These are phyloP conservation scores for Akebia trifoliata DNA, from an alignment of 164 flowering plant genomes.

Conservation along the genomic window DNA sequence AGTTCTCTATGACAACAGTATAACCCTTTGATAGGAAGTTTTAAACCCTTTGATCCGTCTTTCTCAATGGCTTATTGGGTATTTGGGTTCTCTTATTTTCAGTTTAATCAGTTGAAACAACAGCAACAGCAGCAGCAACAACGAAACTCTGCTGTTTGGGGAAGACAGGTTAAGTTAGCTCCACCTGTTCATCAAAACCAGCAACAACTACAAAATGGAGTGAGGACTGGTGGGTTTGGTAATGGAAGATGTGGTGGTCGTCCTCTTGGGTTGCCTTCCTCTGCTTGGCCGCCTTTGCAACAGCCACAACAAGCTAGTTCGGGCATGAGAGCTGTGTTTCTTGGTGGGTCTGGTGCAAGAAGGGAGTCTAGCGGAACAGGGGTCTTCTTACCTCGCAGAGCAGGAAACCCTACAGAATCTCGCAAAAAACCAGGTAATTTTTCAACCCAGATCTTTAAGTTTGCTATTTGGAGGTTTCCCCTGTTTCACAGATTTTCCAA, in stretches of 20 bases:
- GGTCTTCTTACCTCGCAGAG: conserved; percentile 58
- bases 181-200: conserved; percentile 11
- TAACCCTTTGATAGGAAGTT: no score
- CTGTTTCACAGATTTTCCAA: conserved; percentile 5
- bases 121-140: conserved; percentile 37
- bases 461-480: background rate
- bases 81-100: conserved; percentile 8
- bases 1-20: background rate
- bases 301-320: conserved; percentile 27
- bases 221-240: conserved; percentile 5
- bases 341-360: conserved; percentile 36
- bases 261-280: conserved; percentile 33
- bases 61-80: background rate
- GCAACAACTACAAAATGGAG: conserved; percentile 17
- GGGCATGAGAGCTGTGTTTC: conserved; percentile 54
- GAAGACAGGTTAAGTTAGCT: conserved; percentile 13
- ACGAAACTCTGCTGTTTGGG: conserved; percentile 19
- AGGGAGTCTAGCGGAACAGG: conserved; percentile 54
- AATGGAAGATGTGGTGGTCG: conserved; percentile 13
- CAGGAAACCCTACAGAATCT: conserved; percentile 25
- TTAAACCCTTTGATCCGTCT: no score
- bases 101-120: conserved; percentile 50
- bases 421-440: conserved; percentile 49
- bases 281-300: conserved; percentile 68
- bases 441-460: no score